Base-by-base conservation (phyloP, 805 yeast genomes). In the Nadsonia fulvescens region DNA sequence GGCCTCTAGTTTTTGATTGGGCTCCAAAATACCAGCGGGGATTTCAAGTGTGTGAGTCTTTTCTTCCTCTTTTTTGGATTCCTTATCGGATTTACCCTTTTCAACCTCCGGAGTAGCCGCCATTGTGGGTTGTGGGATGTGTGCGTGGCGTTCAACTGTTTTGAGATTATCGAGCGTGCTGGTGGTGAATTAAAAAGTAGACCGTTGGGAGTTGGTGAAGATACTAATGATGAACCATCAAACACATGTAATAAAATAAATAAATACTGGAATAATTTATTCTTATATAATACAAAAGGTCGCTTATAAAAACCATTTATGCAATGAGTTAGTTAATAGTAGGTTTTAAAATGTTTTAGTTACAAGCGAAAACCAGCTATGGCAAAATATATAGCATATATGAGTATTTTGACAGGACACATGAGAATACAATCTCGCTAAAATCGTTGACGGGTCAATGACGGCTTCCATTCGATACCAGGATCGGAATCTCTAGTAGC, bases 1-100 rank as follows among this genome's bases (percentile, higher is more conserved):
- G 11, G 72, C 58, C 5, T 62, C 46, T 15, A 79, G 56, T 32
- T 25, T 32, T 19, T 23, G 21, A 12, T 26, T 24, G 11, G 18
- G 23, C 10, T 31, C 18, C 14, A 27, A 25, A 6, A 22, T 24
- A 14, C 22, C 17, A 10, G 32, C 20, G 6, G 32, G 21, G 10
- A 22, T 22, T 12, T 30, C 25, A 16, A 16, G 24, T 6, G 29
- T 11, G 7, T 23, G 20, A n/a, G n/a, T n/a, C n/a, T n/a, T n/a
- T n/a, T n/a, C n/a, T n/a, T n/a, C n/a, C n/a, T n/a, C n/a, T n/a
- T n/a, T n/a, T n/a, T n/a, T n/a, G n/a, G n/a, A n/a, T n/a, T n/a
- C n/a, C n/a, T n/a, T n/a, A n/a, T n/a, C n/a, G n/a, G n/a, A n/a
- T n/a, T n/a, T n/a, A n/a, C n/a, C n/a, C n/a, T 20, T 14, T 8